Percentiles rank a stretch among this genome's conserved stretches.
Conservation (phyloP, 1,284 basidiomycete genomes). For the Grifola frondosa region DNA sequence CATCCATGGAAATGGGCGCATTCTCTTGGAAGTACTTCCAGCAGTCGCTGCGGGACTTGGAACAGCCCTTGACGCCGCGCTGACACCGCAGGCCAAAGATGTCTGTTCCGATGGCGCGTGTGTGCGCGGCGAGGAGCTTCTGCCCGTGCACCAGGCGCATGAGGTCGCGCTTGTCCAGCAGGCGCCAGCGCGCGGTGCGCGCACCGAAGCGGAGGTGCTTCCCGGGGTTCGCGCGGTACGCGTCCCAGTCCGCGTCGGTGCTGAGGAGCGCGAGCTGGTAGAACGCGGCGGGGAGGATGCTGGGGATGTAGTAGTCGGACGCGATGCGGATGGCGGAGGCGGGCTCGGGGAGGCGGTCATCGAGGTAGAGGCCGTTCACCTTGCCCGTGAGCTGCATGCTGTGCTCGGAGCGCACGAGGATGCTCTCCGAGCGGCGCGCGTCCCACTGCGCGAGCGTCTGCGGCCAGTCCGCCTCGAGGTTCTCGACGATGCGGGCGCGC, state of each 20-base stretch:
- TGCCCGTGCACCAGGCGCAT: slow-evolving; percentile 33
- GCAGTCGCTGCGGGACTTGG: slow-evolving; percentile 30
- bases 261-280: slow-evolving; percentile 33
- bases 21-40: slow-evolving; percentile 37
- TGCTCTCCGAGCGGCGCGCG: slow-evolving; percentile 28
- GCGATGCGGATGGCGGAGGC: slow-evolving; percentile 34
- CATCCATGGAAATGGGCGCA: slow-evolving; percentile 34
- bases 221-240: slow-evolving; percentile 27
- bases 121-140: slow-evolving; percentile 32
- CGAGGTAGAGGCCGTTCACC: slow-evolving; percentile 32
- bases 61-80: slow-evolving; percentile 28
- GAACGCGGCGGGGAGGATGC: slow-evolving; percentile 36
- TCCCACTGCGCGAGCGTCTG: slow-evolving; percentile 36
- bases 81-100: slow-evolving; percentile 31
- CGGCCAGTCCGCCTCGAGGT: slow-evolving; percentile 36
- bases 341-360: slow-evolving; percentile 36
- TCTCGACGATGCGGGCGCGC: slow-evolving; percentile 30
- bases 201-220: slow-evolving; percentile 33
- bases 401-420: slow-evolving; percentile 33
- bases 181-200: slow-evolving; percentile 31
- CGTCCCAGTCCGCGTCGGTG: slow-evolving; percentile 35
- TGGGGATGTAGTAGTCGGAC: slow-evolving; percentile 30
- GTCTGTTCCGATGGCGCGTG: slow-evolving; percentile 31
- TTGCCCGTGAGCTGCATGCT: slow-evolving; percentile 29
- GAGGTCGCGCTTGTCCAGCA: slow-evolving; percentile 33